Evolutionary conservation across 1,284 basidiomycete genomes (phyloP), one percentile per base, ranked within the genome.

Genomic region (Ceraceosorus bombacis): DNA sequence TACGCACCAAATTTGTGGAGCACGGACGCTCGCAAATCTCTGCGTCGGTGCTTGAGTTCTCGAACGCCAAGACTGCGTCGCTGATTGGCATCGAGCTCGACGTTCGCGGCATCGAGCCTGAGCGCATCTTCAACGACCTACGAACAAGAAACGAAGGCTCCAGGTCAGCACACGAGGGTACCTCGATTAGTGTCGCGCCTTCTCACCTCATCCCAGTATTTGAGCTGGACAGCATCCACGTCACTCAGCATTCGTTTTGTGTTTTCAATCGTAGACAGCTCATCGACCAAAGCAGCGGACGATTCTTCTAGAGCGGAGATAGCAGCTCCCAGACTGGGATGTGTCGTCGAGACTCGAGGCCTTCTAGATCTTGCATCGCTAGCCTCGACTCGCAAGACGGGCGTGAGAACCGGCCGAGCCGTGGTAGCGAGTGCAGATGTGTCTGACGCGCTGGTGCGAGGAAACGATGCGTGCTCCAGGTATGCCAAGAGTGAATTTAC

Each of bases 291-390:
- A 55, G 85, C 82, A 9, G 80, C 80, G 46, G 84, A 83, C 58
- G 83, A 81, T 56, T 83, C 82, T 50, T 69, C 66, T 41, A 93
- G 79, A 0, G 87, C 85, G 40, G 85, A 84, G 17, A 89, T 81
- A 0, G 85, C 83, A 63, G 89, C 85, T 5, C 88, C 87, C 8
- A 93, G 80, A 0, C 86, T 88, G 6, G 90, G 89, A 15, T 87
- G 83, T 8, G 64, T 61, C 5, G 65, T 64, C 8, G 64, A 58
- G 0, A 17, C n/a, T 6, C 17, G 43, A 3, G 12, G 15, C 46
- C 15, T 48, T 15, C 46, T 5, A 57, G 9, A 48, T 49, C 55
- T 17, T 57, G 53, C 36, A 49, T 9, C 15, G 46, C 56, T 55
- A 51, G 10, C 43, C 10, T 10, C 43, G 43, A 15, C 9, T 10